Conservation (phyloP, 768 basidiomycete genomes). For the Vararia minispora region DNA sequence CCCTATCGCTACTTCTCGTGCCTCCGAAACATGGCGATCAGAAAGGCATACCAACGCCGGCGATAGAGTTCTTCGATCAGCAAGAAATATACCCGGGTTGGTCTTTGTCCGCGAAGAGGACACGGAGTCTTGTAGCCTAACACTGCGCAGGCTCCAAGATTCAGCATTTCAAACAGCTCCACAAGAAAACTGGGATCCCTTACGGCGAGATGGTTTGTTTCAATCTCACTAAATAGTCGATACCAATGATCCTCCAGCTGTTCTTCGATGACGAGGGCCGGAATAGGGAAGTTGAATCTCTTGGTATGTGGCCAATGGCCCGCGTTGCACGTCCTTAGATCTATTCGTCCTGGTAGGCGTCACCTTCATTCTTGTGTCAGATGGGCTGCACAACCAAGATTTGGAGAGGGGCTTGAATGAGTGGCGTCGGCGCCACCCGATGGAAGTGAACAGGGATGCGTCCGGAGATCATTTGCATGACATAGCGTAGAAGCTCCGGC, state of each 20-base stretch:
- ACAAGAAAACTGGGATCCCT: slow-evolving; percentile 39
- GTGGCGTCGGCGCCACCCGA: slow-evolving; percentile 2
- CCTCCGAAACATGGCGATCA: slow-evolving; percentile 27
- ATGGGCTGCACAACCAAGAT: neutral
- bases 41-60: slow-evolving; percentile 27
- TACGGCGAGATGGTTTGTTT: slow-evolving; percentile 39
- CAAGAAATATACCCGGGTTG: slow-evolving; percentile 65
- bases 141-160: slow-evolving; percentile 64
- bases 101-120: neutral
- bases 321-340: neutral
- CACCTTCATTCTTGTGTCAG: slow-evolving; percentile 1
- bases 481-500: too few relatives aligned
- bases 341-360: neutral
- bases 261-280: slow-evolving; percentile 42
- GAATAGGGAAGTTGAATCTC: slow-evolving; percentile 33
- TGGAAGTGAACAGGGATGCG: neutral
- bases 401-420: slow-evolving; percentile 3
- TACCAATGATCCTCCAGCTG: slow-evolving; percentile 19
- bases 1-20: slow-evolving; percentile 52
- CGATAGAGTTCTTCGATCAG: slow-evolving; percentile 56
- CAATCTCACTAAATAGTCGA: neutral
- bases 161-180: slow-evolving; percentile 64
- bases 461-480: too few relatives aligned
- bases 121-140: too few relatives aligned
- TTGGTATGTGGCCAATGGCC: slow-evolving; percentile 15